phyloP scores from a whole-genome alignment of 768 basidiomycete genomes.

The Tylopilus plumbeoviolaceoides region DNA sequence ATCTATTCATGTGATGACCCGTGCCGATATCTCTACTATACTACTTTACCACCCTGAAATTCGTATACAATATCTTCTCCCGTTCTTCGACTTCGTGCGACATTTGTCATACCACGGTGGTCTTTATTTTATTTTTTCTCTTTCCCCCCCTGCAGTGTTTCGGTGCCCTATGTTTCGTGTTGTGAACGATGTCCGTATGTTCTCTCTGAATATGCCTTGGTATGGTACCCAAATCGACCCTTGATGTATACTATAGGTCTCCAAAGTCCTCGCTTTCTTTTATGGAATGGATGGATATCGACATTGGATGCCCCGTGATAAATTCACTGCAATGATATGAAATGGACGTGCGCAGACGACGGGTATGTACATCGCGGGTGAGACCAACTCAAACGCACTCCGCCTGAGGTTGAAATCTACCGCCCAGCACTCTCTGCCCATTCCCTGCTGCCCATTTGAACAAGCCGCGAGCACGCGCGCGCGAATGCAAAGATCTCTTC shows the following conservation, averaged over 20 bases:
- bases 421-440: constrained; percentile 57
- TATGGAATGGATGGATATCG: not conserved
- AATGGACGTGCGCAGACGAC: too few species aligned
- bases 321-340: too few species aligned
- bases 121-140: not conserved
- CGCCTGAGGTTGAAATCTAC: not conserved
- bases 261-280: not conserved
- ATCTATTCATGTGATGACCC: constrained; percentile 27
- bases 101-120: constrained; percentile 12
- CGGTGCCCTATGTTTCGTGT: constrained; percentile 4
- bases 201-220: constrained; percentile 17
- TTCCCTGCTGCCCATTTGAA: constrained; percentile 88
- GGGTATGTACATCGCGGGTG: too few species aligned
- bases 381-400: too few species aligned
- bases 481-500: constrained; percentile 98
- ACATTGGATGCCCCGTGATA: too few species aligned
- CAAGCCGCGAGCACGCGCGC: constrained; percentile 81
- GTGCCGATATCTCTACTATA: constrained; percentile 33
- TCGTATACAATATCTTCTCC: constrained; percentile 13
- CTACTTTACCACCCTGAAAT: constrained; percentile 28
- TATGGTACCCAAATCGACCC: constrained; percentile 13
- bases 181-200: constrained; percentile 8
- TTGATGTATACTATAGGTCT: constrained; percentile 27
- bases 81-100: constrained; percentile 3
- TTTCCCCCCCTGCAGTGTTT: not conserved